These are phyloP conservation scores for Globisporangium perplexum DNA, from an alignment of 352 stramenopile species.

Conservation along the genomic window DNA sequence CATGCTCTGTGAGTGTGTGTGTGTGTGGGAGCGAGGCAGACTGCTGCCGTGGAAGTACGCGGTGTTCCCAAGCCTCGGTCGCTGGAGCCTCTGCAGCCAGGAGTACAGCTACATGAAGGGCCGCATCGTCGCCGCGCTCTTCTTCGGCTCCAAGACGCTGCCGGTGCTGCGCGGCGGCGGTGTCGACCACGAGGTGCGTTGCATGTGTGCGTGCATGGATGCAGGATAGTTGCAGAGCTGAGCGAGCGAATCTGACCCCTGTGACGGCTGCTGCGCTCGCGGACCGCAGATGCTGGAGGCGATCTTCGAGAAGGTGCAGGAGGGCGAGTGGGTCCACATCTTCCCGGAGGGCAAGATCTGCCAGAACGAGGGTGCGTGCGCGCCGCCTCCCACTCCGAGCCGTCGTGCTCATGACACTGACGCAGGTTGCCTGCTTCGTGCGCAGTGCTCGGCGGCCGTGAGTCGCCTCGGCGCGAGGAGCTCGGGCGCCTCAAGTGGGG, in stretches of 20 bases:
- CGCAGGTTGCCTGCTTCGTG: neutral
- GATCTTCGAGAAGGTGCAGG: conserved; percentile 77
- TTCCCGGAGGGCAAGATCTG: conserved; percentile 87
- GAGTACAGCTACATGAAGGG: conserved; percentile 81
- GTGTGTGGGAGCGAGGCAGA: conserved; percentile 12
- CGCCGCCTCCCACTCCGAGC: too few species aligned
- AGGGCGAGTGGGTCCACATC: conserved; percentile 82
- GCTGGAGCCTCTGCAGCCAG: conserved; percentile 78
- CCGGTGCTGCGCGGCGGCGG: conserved; percentile 67
- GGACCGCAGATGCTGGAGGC: conserved; percentile 51
- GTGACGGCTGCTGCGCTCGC: too few species aligned
- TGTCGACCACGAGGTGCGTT: conserved; percentile 55
- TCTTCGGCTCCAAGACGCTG: conserved; percentile 67
- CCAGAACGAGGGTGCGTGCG: conserved; percentile 42
- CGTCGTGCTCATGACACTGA: neutral
- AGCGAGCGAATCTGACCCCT: too few species aligned
- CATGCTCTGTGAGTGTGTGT: neutral
- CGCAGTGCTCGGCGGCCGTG: conserved; percentile 61
- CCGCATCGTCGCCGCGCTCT: conserved; percentile 41
- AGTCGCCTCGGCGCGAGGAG: conserved; percentile 51
- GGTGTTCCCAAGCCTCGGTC: conserved; percentile 34
- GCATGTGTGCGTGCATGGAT: neutral
- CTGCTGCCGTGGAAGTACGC: conserved; percentile 74
- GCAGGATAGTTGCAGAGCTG: too few species aligned
- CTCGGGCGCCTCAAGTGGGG: conserved; percentile 86